Base-by-base conservation (phyloP, 1,139 yeast species). In the Suhomyces terraborum region DNA sequence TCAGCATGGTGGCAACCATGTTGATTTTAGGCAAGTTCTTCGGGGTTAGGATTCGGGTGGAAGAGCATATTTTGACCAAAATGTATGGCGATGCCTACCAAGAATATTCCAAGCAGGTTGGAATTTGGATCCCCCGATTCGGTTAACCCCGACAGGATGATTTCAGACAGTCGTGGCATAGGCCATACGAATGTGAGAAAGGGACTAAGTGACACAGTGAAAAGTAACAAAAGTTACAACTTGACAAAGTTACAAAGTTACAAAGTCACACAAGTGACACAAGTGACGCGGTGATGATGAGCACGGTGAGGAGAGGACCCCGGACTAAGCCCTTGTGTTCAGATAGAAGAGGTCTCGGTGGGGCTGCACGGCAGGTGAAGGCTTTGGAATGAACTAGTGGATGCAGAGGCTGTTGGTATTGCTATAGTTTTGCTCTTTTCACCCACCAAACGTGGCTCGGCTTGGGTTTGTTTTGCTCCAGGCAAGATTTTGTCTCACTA, bases 61-160 rank as follows among this genome's bases (percentile, higher is more conserved):
- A 72, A 55, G 77, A 72, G 53, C 54, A 58, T 54, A 57, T 55
- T 36, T 52, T 72, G 35, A 49, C 55, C 4, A 52, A 59, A 19
- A 49, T 61, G 36, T 67, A 59, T 43, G 70, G 70, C 1, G 52
- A 53, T 3, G 53, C 52, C 35, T 71, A 71, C 47, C 35, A 44
- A 24, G 46, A 43, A 16, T 71, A 71, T 47, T 51, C 47, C 43
- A 24, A 38, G 8, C 42, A 41, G 27, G 68, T 64, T 6, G 54
- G 62, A 12, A 49, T 58, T n/a, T 59, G 66, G 55, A 59, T 70
- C 22, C 73, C 73, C 8, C 22, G 35, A 21, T 36, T 36, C 6
- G 26, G 32, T 4, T 35, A 30, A 13, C 32, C 10, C 24, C 12
- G 25, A 17, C 20, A 29, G 9, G 22, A 20, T 17, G n/a, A 8